A percentile compares a stretch with the other conserved stretches of the same genome.
These are phyloP conservation scores for Chaetomiaceae sp. DNA, from an alignment of 2,329 filamentous ascomycete species.

Conservation along the genomic window DNA sequence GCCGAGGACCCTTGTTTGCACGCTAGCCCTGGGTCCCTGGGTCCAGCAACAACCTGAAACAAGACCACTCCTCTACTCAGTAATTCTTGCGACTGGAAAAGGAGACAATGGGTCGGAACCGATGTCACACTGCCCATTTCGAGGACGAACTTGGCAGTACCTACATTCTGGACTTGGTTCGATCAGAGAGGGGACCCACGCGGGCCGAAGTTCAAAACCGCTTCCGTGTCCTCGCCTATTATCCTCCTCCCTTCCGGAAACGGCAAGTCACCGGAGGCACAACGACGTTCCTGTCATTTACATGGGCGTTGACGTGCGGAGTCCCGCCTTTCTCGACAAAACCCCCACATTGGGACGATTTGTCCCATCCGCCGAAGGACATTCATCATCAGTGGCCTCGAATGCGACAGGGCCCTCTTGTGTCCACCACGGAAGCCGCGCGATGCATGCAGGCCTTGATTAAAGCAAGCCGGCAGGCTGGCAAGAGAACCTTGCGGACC, in stretches of 20 bases:
- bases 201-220: not conserved
- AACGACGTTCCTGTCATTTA: not conserved
- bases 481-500: not conserved
- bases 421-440: not conserved
- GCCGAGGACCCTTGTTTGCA: constrained; percentile 8
- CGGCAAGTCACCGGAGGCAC: not conserved
- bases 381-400: too few species aligned
- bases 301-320: not conserved
- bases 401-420: too few species aligned
- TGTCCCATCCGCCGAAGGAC: not conserved
- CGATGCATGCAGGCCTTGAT: too few species aligned
- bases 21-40: constrained; percentile 14
- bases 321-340: not conserved
- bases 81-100: constrained; percentile 12
- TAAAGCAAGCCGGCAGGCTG: too few species aligned
- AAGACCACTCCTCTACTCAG: constrained; percentile 12
- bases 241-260: not conserved
- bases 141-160: constrained; percentile 6
- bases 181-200: too few species aligned
- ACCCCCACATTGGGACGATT: too few species aligned
- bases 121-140: constrained; percentile 19
- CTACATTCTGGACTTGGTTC: constrained; percentile 1
- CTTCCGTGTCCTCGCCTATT: not conserved
- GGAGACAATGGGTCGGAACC: constrained; percentile 4
- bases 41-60: constrained; percentile 22